Conservation (phyloP, 2,329 filamentous ascomycete genomes). For the Ramularia collo-cygni region DNA sequence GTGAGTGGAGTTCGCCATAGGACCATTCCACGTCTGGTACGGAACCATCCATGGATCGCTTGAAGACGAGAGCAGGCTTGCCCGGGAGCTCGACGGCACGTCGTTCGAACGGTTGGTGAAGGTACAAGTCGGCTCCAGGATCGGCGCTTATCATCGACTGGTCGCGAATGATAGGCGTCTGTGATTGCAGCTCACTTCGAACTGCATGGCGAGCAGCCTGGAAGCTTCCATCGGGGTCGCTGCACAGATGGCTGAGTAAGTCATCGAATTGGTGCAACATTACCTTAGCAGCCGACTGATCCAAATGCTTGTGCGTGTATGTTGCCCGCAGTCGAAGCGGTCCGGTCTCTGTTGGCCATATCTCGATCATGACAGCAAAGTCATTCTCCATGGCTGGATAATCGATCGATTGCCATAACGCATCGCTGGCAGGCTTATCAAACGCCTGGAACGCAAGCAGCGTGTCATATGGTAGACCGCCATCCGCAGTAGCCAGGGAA, state of each 20-base stretch:
- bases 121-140: not conserved
- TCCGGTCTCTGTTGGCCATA: conserved; percentile 20
- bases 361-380: conserved; percentile 21
- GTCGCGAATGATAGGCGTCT: conserved; percentile 16
- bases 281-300: conserved; percentile 2
- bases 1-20: conserved; percentile 56
- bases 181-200: conserved; percentile 20
- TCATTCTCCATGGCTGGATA: conserved; percentile 30
- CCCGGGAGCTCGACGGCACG: conserved; percentile 44
- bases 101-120: conserved; percentile 41
- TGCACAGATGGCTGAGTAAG: conserved; percentile 6
- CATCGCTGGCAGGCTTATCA: conserved; percentile 3
- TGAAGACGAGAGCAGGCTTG: conserved; percentile 57
- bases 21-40: conserved; percentile 42
- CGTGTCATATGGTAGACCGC: conserved; percentile 12
- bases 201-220: conserved; percentile 3
- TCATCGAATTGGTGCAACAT: conserved; percentile 11
- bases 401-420: conserved; percentile 12
- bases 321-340: conserved; percentile 10
- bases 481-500: conserved; percentile 9
- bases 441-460: conserved; percentile 13
- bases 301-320: conserved; percentile 8
- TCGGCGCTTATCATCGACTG: not conserved
- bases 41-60: conserved; percentile 35
- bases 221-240: conserved; percentile 1